These are phyloP conservation scores for Alternaria novae-zelandiae DNA, from an alignment of 2,329 filamentous ascomycete species.

Conservation along the genomic window DNA sequence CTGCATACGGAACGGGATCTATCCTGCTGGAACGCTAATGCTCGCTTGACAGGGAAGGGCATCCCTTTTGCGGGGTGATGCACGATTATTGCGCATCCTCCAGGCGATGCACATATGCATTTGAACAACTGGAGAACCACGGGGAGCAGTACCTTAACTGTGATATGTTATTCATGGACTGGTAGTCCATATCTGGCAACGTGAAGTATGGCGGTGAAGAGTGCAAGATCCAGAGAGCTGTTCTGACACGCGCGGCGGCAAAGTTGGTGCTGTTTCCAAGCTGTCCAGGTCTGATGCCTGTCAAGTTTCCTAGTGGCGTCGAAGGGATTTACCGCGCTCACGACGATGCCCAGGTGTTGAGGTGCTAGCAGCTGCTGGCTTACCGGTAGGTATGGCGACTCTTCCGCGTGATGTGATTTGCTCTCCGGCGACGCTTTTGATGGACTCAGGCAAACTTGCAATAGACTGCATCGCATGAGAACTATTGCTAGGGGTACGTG, in stretches of 20 bases:
- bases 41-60: background rate
- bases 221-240: background rate
- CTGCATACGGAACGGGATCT: constrained; percentile 15
- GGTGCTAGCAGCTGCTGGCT: background rate
- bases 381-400: constrained; percentile 20
- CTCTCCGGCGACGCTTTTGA: background rate
- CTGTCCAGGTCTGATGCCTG: background rate
- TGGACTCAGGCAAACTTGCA: background rate
- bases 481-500: background rate
- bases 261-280: constrained; percentile 1
- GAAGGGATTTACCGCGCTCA: background rate
- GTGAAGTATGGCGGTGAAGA: background rate
- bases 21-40: constrained; percentile 3
- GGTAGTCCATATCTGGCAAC: background rate
- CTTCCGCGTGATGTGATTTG: constrained; percentile 22
- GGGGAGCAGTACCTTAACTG: background rate
- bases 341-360: background rate
- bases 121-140: background rate
- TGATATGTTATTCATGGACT: background rate
- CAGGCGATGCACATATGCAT: background rate
- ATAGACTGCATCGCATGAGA: background rate
- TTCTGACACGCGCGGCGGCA: constrained; percentile 3
- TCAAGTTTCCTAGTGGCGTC: background rate
- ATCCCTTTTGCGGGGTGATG: constrained; percentile 13
- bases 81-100: background rate